phyloP scores from a whole-genome alignment of 495 filamentous ascomycete species.

The Letharia columbiana region DNA sequence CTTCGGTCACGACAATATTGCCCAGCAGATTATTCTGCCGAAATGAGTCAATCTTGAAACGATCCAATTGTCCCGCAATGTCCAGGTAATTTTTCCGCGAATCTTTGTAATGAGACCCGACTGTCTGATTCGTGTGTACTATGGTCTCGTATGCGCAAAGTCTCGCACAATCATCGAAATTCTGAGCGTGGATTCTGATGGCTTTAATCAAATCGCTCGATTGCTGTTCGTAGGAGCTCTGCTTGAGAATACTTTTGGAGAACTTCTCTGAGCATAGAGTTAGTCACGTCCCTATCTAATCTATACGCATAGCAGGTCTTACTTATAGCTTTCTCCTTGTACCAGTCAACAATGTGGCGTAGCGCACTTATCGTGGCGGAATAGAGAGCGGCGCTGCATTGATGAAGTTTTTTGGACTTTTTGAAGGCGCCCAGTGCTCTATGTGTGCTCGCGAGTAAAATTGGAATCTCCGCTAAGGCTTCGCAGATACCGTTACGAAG shows the following conservation, averaged over 20 bases:
- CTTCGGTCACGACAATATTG: neutral
- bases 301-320: neutral
- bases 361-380: slow-evolving; percentile 1
- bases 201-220: slow-evolving; percentile 4
- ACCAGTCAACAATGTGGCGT: slow-evolving; percentile 10
- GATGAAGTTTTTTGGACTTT: slow-evolving; percentile 8
- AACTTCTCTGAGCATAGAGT: neutral
- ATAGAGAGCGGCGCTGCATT: slow-evolving; percentile 4
- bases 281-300: neutral
- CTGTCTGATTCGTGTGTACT: neutral
- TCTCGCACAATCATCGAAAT: neutral
- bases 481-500: slow-evolving; percentile 5
- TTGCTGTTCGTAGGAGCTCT: neutral
- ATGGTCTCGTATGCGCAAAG: slow-evolving; percentile 6
- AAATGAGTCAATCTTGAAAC: neutral
- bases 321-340: slow-evolving; percentile 11
- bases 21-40: neutral
- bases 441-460: neutral
- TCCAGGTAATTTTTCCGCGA: neutral
- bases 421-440: neutral
- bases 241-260: slow-evolving; percentile 8
- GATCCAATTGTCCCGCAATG: neutral
- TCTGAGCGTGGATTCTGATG: neutral
- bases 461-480: slow-evolving; percentile 7
- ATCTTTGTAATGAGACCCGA: neutral